A percentile compares a stretch with the other conserved stretches of the same genome.
Evolutionary conservation across 106 monocot species (phyloP).

Genomic region (Chionographis japonica): DNA sequence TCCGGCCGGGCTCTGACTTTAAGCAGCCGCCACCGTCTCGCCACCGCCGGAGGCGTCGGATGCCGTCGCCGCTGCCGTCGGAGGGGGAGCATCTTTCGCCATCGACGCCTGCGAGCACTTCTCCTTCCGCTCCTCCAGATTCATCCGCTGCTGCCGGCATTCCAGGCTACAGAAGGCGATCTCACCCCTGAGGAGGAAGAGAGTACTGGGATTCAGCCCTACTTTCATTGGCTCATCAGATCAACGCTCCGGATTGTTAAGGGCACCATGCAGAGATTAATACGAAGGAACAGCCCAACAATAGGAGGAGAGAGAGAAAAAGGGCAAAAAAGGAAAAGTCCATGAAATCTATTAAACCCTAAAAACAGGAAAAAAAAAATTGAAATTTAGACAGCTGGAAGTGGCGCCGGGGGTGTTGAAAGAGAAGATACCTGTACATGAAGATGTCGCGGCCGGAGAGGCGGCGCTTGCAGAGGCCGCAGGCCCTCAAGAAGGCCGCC

Average conservation of each 20-base stretch:
- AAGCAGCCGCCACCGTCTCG: conserved; percentile 30
- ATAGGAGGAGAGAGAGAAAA: too few species aligned
- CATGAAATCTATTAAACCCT: not conserved
- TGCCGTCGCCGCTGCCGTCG: conserved; percentile 5
- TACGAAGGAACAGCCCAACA: too few species aligned
- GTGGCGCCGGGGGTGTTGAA: too few species aligned
- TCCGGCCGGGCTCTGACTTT: not conserved
- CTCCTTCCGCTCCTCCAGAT: conserved; percentile 47
- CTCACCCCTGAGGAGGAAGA: conserved; percentile 56
- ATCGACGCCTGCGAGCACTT: conserved; percentile 33
- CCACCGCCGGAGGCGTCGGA: conserved; percentile 18
- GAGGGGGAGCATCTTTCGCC: conserved; percentile 9
- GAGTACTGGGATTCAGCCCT: too few species aligned
- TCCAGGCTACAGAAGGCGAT: conserved; percentile 67
- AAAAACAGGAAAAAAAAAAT: not conserved
- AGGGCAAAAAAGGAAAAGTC: too few species aligned
- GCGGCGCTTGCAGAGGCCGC: conserved; percentile 36
- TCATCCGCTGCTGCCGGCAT: conserved; percentile 60
- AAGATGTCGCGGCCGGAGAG: conserved; percentile 34
- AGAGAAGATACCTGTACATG: conserved; percentile 49
- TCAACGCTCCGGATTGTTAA: too few species aligned
- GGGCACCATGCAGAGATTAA: too few species aligned
- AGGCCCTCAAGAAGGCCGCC: conserved; percentile 27
- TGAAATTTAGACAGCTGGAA: too few species aligned
- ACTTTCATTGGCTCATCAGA: too few species aligned